Evolutionary conservation across 352 stramenopile genomes (phyloP), one percentile per base, ranked within the genome.

Genomic region (Elongisporangium senticosum): DNA sequence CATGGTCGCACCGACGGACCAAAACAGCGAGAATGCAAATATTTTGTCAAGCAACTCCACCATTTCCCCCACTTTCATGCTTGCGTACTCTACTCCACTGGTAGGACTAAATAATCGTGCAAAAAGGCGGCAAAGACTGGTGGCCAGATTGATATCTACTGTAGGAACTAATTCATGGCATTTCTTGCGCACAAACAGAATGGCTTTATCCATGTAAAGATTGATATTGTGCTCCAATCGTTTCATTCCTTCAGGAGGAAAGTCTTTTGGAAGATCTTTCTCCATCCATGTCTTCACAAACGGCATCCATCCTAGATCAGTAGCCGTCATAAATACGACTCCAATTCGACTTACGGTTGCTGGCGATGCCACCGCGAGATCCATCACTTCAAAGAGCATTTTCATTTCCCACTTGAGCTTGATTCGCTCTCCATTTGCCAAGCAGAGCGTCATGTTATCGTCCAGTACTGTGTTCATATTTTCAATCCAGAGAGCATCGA

Each of bases 391-490:
- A 51, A 98, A 98, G 6, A 98, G 71, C 84, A 96, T 96, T 61
- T 96, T 95, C 87, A 98, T 98, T 58, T 97, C 84, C 43, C 51
- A 74, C 55, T 83, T 86, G 13, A 90, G 75, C 40, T 90, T 90
- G 56, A 98, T 98, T 2, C 92, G 77, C 66, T 98, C 91, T 50
- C 93, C 93, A 61, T 97, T 98, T 0, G 92, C 89, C 0, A 98
- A 75, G 59, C 91, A 98, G 10, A 98, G 68, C 5, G 87, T 98
- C 91, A 97, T 98, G 65, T 98, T 98, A 69, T 98, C 93, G 61
- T 98, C 93, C 6, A 98, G 64, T 0, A 98, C 93, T 1, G 93
- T 98, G 74, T 98, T 98, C 90, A 98, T 96, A 68, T 98, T 98
- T 64, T 98, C 93, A 47, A 98, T 98, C 93, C 93, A 98, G 7